A percentile compares a stretch with the other conserved stretches of the same genome.
phyloP scores from a whole-genome alignment of 768 basidiomycete genomes.

The Tulasnella sp. region DNA sequence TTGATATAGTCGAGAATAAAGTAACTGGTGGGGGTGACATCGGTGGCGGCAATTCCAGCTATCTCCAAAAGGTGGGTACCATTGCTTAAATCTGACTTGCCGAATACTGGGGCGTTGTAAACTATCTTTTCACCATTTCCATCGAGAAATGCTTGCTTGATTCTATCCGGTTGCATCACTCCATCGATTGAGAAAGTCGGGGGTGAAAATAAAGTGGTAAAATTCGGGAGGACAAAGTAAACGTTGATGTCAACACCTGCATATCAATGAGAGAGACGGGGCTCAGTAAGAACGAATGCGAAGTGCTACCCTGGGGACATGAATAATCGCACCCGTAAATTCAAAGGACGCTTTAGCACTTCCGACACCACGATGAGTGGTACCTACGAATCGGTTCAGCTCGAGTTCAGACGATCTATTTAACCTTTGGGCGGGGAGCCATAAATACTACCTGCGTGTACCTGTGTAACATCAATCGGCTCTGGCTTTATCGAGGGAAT shows the following conservation, averaged over 20 bases:
- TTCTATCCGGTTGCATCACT: neutral
- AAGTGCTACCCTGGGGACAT: neutral
- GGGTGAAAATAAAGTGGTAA: neutral
- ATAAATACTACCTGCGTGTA: neutral
- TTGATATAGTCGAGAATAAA: slow-evolving; percentile 6
- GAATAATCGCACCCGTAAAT: neutral
- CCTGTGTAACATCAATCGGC: neutral
- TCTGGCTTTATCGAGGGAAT: neutral
- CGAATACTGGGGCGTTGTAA: neutral
- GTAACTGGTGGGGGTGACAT: neutral
- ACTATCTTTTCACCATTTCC: neutral
- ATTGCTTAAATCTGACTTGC: neutral
- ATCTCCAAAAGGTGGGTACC: neutral
- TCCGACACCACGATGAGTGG: neutral
- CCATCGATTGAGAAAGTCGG: neutral
- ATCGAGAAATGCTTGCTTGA: neutral
- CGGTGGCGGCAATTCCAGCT: neutral
- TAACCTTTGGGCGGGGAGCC: neutral
- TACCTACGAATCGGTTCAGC: neutral
- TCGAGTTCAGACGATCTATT: neutral
- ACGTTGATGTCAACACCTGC: neutral
- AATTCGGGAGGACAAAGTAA: neutral
- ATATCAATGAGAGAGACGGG: neutral
- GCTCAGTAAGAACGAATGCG: neutral
- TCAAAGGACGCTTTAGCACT: neutral